Base-by-base conservation (phyloP, 352 stramenopile species). In the Phytopythium delawarense region DNA sequence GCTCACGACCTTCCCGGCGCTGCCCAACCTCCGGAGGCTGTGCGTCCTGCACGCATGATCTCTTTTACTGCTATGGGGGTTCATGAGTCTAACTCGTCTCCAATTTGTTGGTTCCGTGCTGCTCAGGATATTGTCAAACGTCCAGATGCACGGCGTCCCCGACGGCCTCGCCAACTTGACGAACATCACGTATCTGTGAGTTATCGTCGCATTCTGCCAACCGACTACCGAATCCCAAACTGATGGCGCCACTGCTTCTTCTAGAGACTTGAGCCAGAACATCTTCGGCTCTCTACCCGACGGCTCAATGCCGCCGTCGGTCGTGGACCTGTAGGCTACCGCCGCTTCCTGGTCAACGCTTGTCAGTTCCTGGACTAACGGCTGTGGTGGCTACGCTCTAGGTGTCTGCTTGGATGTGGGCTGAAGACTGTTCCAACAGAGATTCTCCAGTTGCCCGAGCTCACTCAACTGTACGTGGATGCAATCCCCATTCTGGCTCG, bases 1-100 rank as follows among this genome's bases (percentile, higher is more conserved):
- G 8, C 68, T 81, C 48, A 15, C 48, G 28, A 64, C 18, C 23
- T 69, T 81, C 48, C 73, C 73, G 0, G 45, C 45, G 37, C 61
- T 81, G 4, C 42, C 64, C 0, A 66, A 69, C 49, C 66, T 81
- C 59, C 54, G 73, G 28, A 65, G 40, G 4, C 57, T 81, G 73
- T 81, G 57, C 20, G 70, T 69, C 8, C 35, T 39, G 35, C 35
- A 39, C 35, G 7, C 7, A 1, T 8, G 8, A 8, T 39, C 8
- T 15, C 35, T 15, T 39, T 39, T n/a, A 18, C 1, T 45, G 16
- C 15, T 45, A 30, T n/a, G 15, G 2, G 11, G n/a, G 7, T 7
- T n/a, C 7, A 9, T n/a, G 39, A n/a, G 39, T 11, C 39, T 45
- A 18, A 45, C 39, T n/a, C 15, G 18, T 40, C 7, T 61, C 25